Evolutionary conservation across 768 basidiomycete species (phyloP), one percentile per base, ranked within the genome.

Genomic region (Tephrocybe sp.): DNA sequence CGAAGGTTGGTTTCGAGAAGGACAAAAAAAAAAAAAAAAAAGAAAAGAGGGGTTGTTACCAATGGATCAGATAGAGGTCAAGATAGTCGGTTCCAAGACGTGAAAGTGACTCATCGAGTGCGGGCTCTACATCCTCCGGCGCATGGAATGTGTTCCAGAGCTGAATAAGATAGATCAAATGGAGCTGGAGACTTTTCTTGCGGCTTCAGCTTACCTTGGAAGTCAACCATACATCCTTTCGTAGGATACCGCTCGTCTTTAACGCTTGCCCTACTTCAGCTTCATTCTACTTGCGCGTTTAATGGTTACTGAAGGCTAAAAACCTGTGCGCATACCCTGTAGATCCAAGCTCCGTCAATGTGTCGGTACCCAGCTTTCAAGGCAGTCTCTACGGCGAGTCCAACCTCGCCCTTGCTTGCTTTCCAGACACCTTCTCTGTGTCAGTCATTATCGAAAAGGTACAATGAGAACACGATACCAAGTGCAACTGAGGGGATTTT

Each of bases 121-220:
- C 75, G 1, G 76, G 59, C 60, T 89, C 87, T 20, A 91, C 76
- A 58, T 88, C 84, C 51, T 85, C 80, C 0, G 89, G 89, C 3
- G 76, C 72, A 60, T 92, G 89, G 68, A 85, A 89, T 1, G 66
- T 75, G 64, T 90, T 88, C 83, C 83, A 88, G n/a, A 92, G 76
- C 78, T 85, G 36, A 16, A 7, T 26, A n/a, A 48, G 5, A 10
- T 11, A 31, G 11, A 12, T 23, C 6, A 14, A 7, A 26, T 22
- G 16, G 10, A 36, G 40, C n/a, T 45, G 4, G 38, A 6, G 13
- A 14, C 16, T n/a, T 22, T 39, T 16, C n/a, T n/a, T n/a, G 6
- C 16, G 23, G 19, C 16, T 17, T 20, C 13, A 13, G 40, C 51
- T 23, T 49, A 62, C 71, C 75, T 80, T 87, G 66, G 68, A 85